Evolutionary conservation across 495 filamentous ascomycete species (phyloP).

Genomic region (Penicillium salamii): DNA sequence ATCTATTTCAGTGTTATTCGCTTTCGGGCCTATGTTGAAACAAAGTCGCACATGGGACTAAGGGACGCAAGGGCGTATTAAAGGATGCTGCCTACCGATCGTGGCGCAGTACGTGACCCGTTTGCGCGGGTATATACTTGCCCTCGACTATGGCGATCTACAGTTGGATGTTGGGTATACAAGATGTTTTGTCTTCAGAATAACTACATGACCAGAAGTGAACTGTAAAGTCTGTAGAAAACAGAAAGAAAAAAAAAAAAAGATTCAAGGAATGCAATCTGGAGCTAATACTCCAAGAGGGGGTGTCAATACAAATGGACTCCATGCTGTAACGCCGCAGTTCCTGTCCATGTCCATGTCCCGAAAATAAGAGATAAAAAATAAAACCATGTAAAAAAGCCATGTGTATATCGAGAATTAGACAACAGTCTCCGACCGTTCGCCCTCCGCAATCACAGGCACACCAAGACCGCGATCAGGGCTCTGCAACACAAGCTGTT

Average conservation of each 20-base stretch:
- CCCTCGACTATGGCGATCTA: conserved; percentile 10
- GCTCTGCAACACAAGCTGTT: conserved; percentile 89
- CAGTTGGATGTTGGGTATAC: not conserved
- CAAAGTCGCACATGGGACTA: conserved; percentile 1
- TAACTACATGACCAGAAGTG: conserved; percentile 21
- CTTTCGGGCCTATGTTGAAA: not conserved
- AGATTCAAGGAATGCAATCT: conserved; percentile 9
- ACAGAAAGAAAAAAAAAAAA: conserved; percentile 16
- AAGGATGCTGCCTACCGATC: conserved; percentile 21
- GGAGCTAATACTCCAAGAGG: conserved; percentile 15
- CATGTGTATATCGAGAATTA: conserved; percentile 34
- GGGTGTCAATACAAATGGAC: conserved; percentile 19
- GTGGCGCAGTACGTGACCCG: conserved; percentile 22
- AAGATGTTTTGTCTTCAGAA: conserved; percentile 31
- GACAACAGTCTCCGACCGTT: conserved; percentile 79
- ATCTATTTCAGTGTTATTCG: too few relatives aligned
- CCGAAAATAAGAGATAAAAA: not conserved
- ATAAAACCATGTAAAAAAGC: not conserved
- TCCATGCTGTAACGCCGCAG: conserved; percentile 20
- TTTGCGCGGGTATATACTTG: conserved; percentile 14
- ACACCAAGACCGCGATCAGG: conserved; percentile 85
- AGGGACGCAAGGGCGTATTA: conserved; percentile 18
- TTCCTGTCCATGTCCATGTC: conserved; percentile 4
- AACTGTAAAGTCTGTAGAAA: conserved; percentile 2
- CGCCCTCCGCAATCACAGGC: conserved; percentile 84